Conservation (phyloP, 805 yeast genomes). For the Starmerella geochares region DNA sequence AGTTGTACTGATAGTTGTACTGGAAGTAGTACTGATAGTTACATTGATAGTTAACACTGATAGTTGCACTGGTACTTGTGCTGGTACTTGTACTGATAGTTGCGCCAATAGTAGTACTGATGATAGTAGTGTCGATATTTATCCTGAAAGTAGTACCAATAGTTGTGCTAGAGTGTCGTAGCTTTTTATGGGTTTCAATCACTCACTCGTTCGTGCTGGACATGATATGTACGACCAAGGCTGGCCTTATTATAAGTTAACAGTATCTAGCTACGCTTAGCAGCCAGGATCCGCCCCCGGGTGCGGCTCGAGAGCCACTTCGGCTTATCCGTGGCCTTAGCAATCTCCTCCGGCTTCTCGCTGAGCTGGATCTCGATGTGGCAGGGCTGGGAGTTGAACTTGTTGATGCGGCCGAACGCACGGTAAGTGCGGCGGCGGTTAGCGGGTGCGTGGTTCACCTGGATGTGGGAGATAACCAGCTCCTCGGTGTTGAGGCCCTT, state of each 20-base stretch:
- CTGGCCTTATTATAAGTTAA: conserved; percentile 7
- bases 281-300: conserved; percentile 80
- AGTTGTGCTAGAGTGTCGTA: too few relatives aligned
- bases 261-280: conserved; percentile 45
- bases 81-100: too few relatives aligned
- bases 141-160: too few relatives aligned
- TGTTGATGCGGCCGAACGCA: conserved; percentile 99
- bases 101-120: too few relatives aligned
- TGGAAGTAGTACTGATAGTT: too few relatives aligned
- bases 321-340: conserved; percentile 70
- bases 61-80: too few relatives aligned
- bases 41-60: too few relatives aligned
- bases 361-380: conserved; percentile 96
- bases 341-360: conserved; percentile 89
- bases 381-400: conserved; percentile 97
- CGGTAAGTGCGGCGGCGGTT: conserved; percentile 99
- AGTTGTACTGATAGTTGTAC: too few relatives aligned
- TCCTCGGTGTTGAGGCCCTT: conserved; percentile 95
- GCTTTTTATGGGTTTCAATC: neutral
- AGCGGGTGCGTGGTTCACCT: conserved; percentile 99
- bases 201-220: conserved; percentile 3
- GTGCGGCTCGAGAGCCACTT: conserved; percentile 82
- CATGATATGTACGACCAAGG: conserved; percentile 5
- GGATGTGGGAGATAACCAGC: conserved; percentile 94
- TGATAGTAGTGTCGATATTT: too few relatives aligned